Conservation (phyloP, 768 basidiomycete genomes). For the Tulasnella sp. region DNA sequence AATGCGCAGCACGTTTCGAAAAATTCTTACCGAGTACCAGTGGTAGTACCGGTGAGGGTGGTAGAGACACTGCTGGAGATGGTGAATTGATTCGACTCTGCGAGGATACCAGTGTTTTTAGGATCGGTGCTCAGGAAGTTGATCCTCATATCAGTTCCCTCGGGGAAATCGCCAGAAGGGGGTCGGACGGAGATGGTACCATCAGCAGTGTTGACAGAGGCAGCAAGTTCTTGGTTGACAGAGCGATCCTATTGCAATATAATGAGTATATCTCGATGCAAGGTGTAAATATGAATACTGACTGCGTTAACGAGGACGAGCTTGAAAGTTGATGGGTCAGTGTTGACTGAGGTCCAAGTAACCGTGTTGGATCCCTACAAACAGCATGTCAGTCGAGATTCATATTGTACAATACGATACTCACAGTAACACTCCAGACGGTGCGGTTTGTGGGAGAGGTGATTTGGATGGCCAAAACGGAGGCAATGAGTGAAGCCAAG, state of each 20-base stretch:
- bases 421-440: not conserved
- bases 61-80: not conserved
- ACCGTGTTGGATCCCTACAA: conserved; percentile 3
- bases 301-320: conserved; percentile 5
- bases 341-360: conserved; percentile 8
- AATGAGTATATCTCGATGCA: too few relatives aligned
- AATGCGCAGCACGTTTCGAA: not conserved
- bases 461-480: not conserved
- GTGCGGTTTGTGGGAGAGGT: conserved; percentile 1
- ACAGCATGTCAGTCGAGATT: not conserved
- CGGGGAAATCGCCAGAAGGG: conserved; percentile 2
- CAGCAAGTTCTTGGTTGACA: conserved; percentile 1
- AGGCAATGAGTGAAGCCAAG: conserved; percentile 6
- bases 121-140: not conserved
- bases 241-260: not conserved
- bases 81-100: conserved; percentile 6
- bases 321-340: conserved; percentile 10
- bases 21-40: not conserved
- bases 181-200: not conserved
- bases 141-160: conserved; percentile 1
- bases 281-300: too few relatives aligned
- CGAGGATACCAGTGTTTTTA: conserved; percentile 2
- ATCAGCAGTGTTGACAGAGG: not conserved
- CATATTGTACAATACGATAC: not conserved
- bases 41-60: not conserved